Conservation (phyloP, 1,284 basidiomycete species). For the Ceratobasidium sp. region DNA sequence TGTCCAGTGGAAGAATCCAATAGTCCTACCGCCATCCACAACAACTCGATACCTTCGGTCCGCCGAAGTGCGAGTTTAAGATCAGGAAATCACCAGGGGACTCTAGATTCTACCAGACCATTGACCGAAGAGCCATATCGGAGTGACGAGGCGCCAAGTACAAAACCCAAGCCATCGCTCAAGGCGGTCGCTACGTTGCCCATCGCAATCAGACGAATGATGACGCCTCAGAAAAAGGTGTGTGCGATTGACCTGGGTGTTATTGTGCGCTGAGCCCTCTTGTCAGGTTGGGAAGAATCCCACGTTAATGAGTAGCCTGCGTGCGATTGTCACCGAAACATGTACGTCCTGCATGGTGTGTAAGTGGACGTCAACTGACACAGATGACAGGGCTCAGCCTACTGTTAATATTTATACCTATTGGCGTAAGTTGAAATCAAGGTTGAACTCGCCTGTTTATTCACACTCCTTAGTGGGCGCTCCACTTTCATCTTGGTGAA, state of each 20-base stretch:
- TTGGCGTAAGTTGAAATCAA: constrained; percentile 71
- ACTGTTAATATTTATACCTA: constrained; percentile 68
- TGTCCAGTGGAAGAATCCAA: neutral
- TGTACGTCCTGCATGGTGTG: constrained; percentile 36
- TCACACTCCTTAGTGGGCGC: constrained; percentile 53
- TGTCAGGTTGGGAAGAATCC: constrained; percentile 32
- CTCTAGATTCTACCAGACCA: neutral
- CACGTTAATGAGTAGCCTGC: constrained; percentile 36
- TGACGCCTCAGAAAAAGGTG: constrained; percentile 22
- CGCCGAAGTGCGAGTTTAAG: neutral
- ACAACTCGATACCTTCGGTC: neutral
- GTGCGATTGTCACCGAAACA: constrained; percentile 38
- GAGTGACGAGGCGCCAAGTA: neutral
- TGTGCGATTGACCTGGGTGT: neutral
- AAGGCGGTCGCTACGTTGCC: constrained; percentile 12
- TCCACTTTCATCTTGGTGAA: constrained; percentile 40
- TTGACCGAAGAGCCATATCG: neutral
- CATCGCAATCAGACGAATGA: constrained; percentile 22
- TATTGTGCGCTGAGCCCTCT: neutral
- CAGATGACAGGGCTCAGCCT: constrained; percentile 65
- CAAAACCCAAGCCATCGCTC: neutral
- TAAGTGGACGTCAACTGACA: neutral
- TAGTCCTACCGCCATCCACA: constrained; percentile 2
- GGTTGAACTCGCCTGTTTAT: constrained; percentile 20
- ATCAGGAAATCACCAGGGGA: neutral